A percentile compares a stretch with the other conserved stretches of the same genome.
Evolutionary conservation across 345 rosid species (phyloP).

Genomic region (Hibiscus trionum): DNA sequence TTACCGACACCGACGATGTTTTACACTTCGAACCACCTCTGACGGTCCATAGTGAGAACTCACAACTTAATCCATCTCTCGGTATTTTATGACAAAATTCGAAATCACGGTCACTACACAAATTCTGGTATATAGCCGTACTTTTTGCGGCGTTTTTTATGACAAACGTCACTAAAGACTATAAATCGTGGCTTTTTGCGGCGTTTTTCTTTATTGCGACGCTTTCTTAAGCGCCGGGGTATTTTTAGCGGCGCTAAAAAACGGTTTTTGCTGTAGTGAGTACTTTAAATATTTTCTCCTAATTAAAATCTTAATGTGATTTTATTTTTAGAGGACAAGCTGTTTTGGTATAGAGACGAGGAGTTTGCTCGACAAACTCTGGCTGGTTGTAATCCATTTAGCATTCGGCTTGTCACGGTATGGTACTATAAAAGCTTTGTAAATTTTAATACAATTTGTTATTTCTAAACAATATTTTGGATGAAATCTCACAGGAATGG

Average conservation of each 20-base stretch:
- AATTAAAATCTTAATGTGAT: constrained; percentile 11
- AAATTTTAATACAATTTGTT: constrained; percentile 16
- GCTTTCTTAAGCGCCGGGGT: too few relatives aligned
- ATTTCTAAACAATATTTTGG: constrained; percentile 7
- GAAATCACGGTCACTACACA: too few relatives aligned
- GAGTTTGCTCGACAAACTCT: constrained; percentile 74
- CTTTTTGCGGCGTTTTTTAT: too few relatives aligned
- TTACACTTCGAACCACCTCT: constrained; percentile 52
- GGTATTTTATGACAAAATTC: too few relatives aligned
- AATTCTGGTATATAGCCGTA: too few relatives aligned
- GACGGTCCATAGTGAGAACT: constrained; percentile 32
- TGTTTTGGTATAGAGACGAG: constrained; percentile 69
- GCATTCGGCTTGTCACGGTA: constrained; percentile 50
- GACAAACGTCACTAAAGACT: too few relatives aligned
- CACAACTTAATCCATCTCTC: neutral
- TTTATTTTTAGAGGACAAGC: constrained; percentile 44
- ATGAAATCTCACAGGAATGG: constrained; percentile 65
- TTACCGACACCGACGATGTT: constrained; percentile 25
- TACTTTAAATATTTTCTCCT: too few relatives aligned
- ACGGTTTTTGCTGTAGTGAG: too few relatives aligned
- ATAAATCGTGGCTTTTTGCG: too few relatives aligned
- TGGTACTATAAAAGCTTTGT: neutral
- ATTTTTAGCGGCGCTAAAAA: too few relatives aligned
- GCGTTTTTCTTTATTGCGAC: too few relatives aligned
- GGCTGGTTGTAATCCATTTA: constrained; percentile 66